Base-by-base conservation (phyloP, 2,329 filamentous ascomycete species). In the Westerdykella ornata region DNA sequence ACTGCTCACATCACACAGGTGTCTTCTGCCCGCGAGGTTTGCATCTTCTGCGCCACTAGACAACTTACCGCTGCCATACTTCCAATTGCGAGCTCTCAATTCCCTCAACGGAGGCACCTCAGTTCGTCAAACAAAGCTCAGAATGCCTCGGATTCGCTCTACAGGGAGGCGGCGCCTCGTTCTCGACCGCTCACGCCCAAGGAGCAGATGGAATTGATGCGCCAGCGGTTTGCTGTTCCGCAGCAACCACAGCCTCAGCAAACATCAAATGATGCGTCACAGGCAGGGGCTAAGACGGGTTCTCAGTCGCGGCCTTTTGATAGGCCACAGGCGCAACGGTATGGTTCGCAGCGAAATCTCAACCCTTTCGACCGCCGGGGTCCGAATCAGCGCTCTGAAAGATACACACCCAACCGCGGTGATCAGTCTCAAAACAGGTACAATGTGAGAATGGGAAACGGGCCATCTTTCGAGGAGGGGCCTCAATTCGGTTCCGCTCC, bases 31-130 rank as follows among this genome's bases (percentile, higher is more conserved):
- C 62, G 61, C 47, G 54, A 65, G 40, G 49, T 67, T 37, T 67
- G 63, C 52, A 48, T 64, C 49, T 63, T 67, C 38, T 67, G 64
- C 57, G 61, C 64, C 54, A 58, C 59, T 43, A 58, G 60, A 33
- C 60, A 61, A 51, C 37, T 56, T 35, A 48, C 54, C 40, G 45
- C 47, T 18, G 47, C 50, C 38, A 52, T 53, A 37, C 32, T 44
- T 12, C 48, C 45, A 19, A 38, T 41, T 35, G 16, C 54, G 14
- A 44, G 44, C 11, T 37, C 53, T 3, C 31, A 33, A 7, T 28
- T 51, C n/a, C 40, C 49, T n/a, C 63, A 66, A 34, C 54, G 54
- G 31, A 49, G 63, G 37, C 38, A 56, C 14, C 47, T 67, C 40
- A 62, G 57, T 47, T 61, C 56, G 15, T 65, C 62, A 5, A 59